Base-by-base conservation (phyloP, 129 eudicot species). In the Scalesia atractyloides region DNA sequence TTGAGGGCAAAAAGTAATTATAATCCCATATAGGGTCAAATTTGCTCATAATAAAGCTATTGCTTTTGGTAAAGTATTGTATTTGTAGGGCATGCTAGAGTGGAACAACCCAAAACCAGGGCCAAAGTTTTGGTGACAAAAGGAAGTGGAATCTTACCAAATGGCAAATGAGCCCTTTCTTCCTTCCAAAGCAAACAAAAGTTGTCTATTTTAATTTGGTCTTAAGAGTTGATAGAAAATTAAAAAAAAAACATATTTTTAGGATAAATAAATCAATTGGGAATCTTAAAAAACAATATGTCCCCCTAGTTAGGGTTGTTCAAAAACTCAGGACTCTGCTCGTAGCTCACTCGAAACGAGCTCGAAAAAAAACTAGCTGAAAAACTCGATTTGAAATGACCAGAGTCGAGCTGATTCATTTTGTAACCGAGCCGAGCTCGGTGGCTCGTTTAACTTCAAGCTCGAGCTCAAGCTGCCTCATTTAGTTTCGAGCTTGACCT, bases 131-230 rank as follows among this genome's bases (percentile, higher is more conserved):
- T 51, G 60, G 71, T 68, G 69, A 48, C 62, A 19, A 77, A 68
- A 48, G 63, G 61, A 72, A 79, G 73, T 47, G 68, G 78, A 64
- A 72, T 72, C 73, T 66, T 47, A 64, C 44, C 63, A 47, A 79
- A 72, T 73, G 69, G 54, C 78, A 66, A 73, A 64, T 44, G 22
- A 57, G 56, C 62, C 78, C 52, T 79, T 77, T 61, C 81, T 77
- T 69, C 48, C 17, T 58, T 76, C 30, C 75, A 59, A 76, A 76
- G 81, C 17, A 76, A 68, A 33, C 19, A 37, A 60, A 76, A 44
- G 59, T 66, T 66, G 48, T 68, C 26, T 67, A 30, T 39, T 57
- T 76, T 75, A 56, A 75, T 66, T 52, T 66, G 73, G 39, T 58
- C 59, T 58, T 57, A 60, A 60, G 43, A 30, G 37, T 26, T 60